Evolutionary conservation across 345 rosid species (phyloP).

Genomic region (Euphorbia tirucalli): DNA sequence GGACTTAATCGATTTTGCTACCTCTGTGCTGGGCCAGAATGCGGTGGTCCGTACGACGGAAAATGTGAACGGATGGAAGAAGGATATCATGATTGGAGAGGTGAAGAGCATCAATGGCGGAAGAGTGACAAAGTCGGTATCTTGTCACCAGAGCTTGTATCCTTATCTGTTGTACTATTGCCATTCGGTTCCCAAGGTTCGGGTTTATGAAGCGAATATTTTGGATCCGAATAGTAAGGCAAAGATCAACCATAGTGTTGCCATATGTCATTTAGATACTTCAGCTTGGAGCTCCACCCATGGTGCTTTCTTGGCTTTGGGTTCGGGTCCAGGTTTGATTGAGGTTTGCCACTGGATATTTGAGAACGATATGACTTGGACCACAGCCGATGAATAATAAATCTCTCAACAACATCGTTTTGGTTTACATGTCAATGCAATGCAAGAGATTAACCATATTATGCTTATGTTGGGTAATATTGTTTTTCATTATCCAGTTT

Average conservation of each 20-base stretch:
- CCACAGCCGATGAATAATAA: no score
- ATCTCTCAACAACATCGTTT: conserved; percentile 36
- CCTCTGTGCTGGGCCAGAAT: conserved; percentile 51
- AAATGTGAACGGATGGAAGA: conserved; percentile 48
- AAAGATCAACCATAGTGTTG: conserved; percentile 63
- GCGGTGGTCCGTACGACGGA: conserved; percentile 58
- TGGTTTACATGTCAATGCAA: no score
- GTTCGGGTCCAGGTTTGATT: conserved; percentile 54
- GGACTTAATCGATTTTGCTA: conserved; percentile 81
- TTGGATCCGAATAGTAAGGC: conserved; percentile 42
- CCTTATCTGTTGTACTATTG: conserved; percentile 79
- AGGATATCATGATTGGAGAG: conserved; percentile 51
- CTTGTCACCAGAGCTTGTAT: conserved; percentile 81
- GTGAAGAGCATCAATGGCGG: conserved; percentile 65
- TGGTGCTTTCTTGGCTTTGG: conserved; percentile 67
- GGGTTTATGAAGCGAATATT: conserved; percentile 68
- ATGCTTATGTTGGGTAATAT: no score
- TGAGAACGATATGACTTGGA: conserved; percentile 19
- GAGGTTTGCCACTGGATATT: conserved; percentile 87
- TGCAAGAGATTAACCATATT: no score
- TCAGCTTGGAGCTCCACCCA: conserved; percentile 69
- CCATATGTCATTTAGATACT: conserved; percentile 81
- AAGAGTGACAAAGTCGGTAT: conserved; percentile 58
- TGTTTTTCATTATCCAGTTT: no score
- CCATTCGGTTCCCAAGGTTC: conserved; percentile 79